Conservation (phyloP, 176 grass and related monocot species). For the Oryza rufipogon region DNA sequence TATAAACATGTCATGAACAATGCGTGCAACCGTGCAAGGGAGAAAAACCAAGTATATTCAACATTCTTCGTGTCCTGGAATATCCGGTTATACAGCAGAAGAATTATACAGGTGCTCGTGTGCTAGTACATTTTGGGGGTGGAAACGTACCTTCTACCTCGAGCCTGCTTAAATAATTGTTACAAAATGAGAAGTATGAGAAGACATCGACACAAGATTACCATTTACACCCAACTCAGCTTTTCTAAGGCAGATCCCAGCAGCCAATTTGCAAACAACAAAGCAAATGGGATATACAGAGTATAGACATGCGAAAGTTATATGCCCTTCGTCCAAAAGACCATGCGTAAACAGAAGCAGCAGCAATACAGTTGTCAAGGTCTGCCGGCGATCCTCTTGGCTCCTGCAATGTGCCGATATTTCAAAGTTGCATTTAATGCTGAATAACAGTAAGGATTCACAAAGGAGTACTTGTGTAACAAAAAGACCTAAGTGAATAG, state of each 20-base stretch:
- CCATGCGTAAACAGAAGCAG: neutral
- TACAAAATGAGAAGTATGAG: neutral
- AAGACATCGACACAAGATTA: neutral
- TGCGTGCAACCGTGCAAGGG: too few species aligned
- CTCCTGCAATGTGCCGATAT: conserved; percentile 9
- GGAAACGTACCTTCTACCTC: neutral
- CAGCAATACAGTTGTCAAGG: neutral
- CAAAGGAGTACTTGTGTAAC: neutral
- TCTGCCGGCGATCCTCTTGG: neutral
- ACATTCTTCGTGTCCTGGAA: neutral
- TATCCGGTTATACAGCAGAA: neutral
- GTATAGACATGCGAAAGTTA: neutral
- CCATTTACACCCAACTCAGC: neutral
- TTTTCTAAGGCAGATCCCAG: neutral
- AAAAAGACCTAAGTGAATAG: neutral
- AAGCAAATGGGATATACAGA: neutral
- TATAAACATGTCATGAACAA: too few species aligned
- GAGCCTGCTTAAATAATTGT: neutral
- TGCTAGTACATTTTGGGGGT: neutral
- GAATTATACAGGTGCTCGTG: neutral
- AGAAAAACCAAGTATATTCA: neutral
- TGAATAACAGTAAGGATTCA: neutral
- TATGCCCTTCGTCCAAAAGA: too few species aligned
- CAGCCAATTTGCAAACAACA: neutral
- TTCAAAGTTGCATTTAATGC: neutral